Base-by-base conservation (phyloP, 2,329 filamentous ascomycete species). In the Alternaria burnsii region DNA sequence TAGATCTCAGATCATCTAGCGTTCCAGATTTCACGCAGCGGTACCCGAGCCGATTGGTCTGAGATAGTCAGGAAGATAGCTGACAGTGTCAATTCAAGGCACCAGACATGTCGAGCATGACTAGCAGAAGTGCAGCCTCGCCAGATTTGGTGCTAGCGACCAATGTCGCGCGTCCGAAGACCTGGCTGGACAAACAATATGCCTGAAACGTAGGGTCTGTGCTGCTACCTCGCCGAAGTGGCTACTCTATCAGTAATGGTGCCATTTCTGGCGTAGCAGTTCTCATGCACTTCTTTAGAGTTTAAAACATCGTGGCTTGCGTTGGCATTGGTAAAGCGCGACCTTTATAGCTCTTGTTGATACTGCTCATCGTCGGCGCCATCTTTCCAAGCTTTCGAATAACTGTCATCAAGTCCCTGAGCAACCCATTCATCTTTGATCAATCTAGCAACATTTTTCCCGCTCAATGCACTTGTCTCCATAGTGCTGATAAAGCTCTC, bases 401-500 rank as follows among this genome's bases (percentile, higher is more conserved):
- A 42, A 28, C 22, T 12, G 5, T 30, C 47, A n/a, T 52, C 30
- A 9, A 34, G 20, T 16, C 10, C 41, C 11, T 38, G n/a, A 22
- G 30, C 14, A 26, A 42, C 47, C 77, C 84, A 87, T 52, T 86
- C 86, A 70, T 94, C 87, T 0, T 88, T 83, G 46, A 94, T 83
- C 55, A 95, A 80, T 64, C 84, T 85, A 9, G 92, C 92, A 20
- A 95, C 89, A 73, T 95, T 95, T 85, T 87, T 92, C 0, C 95
- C 95, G 88, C 95, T 95, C 68, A 98, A 79, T 1, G 92, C 91
- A 76, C 89, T 97, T 7, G 95, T 97, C 83, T 99, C 95, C 95
- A 99, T 98, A 0, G 93, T 97, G 10, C 91, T 95, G 68, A 98
- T 96, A 76, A 99, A 97, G 68, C 90, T 90, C 80, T 98, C 94